phyloP scores from a whole-genome alignment of 352 stramenopile species.

The Globisporangium alternatum region DNA sequence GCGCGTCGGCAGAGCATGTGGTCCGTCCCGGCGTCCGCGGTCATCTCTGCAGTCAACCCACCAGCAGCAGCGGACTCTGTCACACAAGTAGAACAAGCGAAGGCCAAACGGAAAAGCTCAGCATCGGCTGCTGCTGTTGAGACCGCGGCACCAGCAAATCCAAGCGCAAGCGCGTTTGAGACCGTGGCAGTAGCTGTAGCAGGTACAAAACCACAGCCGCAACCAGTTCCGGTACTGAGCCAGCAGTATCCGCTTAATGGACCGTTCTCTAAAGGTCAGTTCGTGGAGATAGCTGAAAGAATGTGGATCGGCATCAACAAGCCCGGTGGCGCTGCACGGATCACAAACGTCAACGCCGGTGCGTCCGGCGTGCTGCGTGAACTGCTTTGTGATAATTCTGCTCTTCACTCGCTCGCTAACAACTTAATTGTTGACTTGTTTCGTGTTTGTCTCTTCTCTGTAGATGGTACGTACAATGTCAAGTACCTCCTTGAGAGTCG shows the following conservation, averaged over 20 bases:
- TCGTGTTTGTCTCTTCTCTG: neutral
- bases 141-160: neutral
- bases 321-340: constrained; percentile 79
- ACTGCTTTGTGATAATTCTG: neutral
- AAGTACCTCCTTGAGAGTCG: constrained; percentile 53
- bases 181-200: constrained; percentile 10
- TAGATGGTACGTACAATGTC: constrained; percentile 51
- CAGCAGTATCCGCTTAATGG: constrained; percentile 23
- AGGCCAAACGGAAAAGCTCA: neutral
- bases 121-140: neutral
- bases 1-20: neutral
- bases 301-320: constrained; percentile 93
- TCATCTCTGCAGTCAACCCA: neutral
- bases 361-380: neutral
- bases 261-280: constrained; percentile 53
- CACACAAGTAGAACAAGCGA: neutral
- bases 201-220: constrained; percentile 1
- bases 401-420: neutral
- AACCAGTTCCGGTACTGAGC: constrained; percentile 3
- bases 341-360: constrained; percentile 61
- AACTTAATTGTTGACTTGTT: constrained; percentile 14
- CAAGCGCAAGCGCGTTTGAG: neutral
- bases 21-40: neutral
- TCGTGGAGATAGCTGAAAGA: constrained; percentile 85
- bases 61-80: neutral